These are phyloP conservation scores for Tricholoma terreum DNA, from an alignment of 768 basidiomycete species.

Conservation along the genomic window DNA sequence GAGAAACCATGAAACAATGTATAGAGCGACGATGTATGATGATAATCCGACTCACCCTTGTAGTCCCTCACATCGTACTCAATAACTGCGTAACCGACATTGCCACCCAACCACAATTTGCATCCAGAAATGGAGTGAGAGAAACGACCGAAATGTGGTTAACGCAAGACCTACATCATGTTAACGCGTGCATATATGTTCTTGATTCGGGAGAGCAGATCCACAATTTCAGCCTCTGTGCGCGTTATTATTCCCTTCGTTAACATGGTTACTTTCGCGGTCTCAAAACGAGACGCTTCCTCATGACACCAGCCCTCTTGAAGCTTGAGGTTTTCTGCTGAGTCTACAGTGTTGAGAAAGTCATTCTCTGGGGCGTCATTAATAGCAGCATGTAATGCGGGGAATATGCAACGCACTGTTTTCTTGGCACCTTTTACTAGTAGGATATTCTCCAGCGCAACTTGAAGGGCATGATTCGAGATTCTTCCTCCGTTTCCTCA, in stretches of 20 bases:
- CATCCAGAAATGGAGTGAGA: constrained; percentile 18
- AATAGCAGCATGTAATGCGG: constrained; percentile 12
- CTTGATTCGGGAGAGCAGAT: constrained; percentile 22
- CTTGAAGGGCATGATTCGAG: constrained; percentile 20
- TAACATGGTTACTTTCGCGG: constrained; percentile 17
- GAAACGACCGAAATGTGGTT: constrained; percentile 14
- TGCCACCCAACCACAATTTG: constrained; percentile 27
- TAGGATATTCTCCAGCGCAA: constrained; percentile 24
- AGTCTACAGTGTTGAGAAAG: constrained; percentile 25
- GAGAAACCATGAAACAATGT: constrained; percentile 10
- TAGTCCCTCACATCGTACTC: constrained; percentile 21
- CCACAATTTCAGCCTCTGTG: constrained; percentile 18
- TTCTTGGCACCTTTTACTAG: constrained; percentile 26
- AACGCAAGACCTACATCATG: constrained; percentile 26
- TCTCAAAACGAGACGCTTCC: constrained; percentile 22
- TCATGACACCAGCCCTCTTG: constrained; percentile 22
- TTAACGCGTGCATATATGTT: constrained; percentile 29
- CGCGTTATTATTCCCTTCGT: constrained; percentile 12
- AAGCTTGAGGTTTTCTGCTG: constrained; percentile 23
- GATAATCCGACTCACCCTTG: constrained; percentile 21
- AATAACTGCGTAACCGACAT: constrained; percentile 27
- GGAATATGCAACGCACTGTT: constrained; percentile 17
- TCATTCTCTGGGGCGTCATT: constrained; percentile 22
- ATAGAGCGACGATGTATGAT: constrained; percentile 10
- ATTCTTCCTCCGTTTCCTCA: constrained; percentile 26